phyloP scores from a whole-genome alignment of 2,329 filamentous ascomycete species.

The Trichoderma asperellum region DNA sequence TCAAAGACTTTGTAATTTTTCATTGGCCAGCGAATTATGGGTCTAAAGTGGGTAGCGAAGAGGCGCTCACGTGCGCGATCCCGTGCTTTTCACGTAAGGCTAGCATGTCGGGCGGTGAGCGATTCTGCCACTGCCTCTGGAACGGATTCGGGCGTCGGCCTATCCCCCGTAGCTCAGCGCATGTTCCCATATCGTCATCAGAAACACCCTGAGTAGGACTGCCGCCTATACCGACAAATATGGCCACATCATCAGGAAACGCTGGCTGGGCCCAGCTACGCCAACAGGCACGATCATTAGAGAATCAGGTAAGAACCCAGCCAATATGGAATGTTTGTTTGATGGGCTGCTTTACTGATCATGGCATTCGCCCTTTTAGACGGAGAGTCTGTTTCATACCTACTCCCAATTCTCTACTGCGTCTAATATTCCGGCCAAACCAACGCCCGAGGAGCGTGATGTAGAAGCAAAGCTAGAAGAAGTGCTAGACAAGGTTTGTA shows the following conservation, averaged over 20 bases:
- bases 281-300: slow-evolving; percentile 85
- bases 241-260: slow-evolving; percentile 58
- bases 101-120: slow-evolving; percentile 37
- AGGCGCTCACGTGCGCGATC: slow-evolving; percentile 36
- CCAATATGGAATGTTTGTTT: background rate
- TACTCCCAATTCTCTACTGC: slow-evolving; percentile 91
- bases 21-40: slow-evolving; percentile 36
- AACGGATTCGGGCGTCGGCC: slow-evolving; percentile 21
- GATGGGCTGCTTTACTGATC: background rate
- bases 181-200: slow-evolving; percentile 25
- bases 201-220: slow-evolving; percentile 3
- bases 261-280: slow-evolving; percentile 91
- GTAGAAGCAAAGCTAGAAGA: slow-evolving; percentile 84
- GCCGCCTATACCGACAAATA: slow-evolving; percentile 37
- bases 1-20: slow-evolving; percentile 37
- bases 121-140: slow-evolving; percentile 31
- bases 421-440: slow-evolving; percentile 77
- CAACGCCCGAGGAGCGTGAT: slow-evolving; percentile 79
- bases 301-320: slow-evolving; percentile 76
- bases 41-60: background rate
- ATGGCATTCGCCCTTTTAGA: slow-evolving; percentile 56
- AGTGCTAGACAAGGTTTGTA: slow-evolving; percentile 73
- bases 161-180: slow-evolving; percentile 11
- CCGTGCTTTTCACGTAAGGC: slow-evolving; percentile 15
- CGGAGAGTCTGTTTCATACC: slow-evolving; percentile 78